A percentile compares a stretch with the other conserved stretches of the same genome.
phyloP scores from a whole-genome alignment of 2,329 filamentous ascomycete species.

The Zasmidium citrigriseum region DNA sequence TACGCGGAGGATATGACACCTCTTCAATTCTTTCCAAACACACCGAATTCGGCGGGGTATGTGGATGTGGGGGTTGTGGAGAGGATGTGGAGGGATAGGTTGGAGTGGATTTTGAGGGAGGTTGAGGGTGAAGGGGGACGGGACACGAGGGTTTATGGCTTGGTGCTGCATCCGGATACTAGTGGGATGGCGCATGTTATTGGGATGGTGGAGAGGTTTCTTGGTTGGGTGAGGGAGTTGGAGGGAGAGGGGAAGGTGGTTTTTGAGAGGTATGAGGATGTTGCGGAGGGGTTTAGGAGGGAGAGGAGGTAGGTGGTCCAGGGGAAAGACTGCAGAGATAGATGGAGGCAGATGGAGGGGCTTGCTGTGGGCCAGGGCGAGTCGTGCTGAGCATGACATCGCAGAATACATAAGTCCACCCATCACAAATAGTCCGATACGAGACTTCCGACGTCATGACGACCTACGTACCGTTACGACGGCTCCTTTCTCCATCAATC shows the following conservation, averaged over 20 bases:
- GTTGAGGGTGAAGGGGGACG: conserved; percentile 35
- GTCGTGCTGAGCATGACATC: too few relatives aligned
- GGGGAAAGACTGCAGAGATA: too few relatives aligned
- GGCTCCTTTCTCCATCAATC: too few relatives aligned
- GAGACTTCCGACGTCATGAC: too few relatives aligned
- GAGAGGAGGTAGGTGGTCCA: too few relatives aligned
- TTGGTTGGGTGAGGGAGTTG: conserved; percentile 52
- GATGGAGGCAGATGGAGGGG: too few relatives aligned
- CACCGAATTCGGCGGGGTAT: conserved; percentile 58
- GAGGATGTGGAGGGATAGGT: conserved; percentile 62
- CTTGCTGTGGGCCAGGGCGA: too few relatives aligned
- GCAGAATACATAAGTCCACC: too few relatives aligned
- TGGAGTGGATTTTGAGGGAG: conserved; percentile 51
- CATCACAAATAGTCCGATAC: too few relatives aligned
- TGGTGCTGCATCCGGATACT: conserved; percentile 60
- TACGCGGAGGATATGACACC: conserved; percentile 56
- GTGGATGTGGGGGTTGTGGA: conserved; percentile 59
- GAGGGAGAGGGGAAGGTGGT: conserved; percentile 48
- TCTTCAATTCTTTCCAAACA: conserved; percentile 49
- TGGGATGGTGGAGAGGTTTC: conserved; percentile 56
- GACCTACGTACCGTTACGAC: too few relatives aligned
- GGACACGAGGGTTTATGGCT: conserved; percentile 45
- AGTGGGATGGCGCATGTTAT: conserved; percentile 63
- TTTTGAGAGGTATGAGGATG: conserved; percentile 47
- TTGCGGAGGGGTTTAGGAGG: conserved; percentile 40